Conservation (phyloP, 2,329 filamentous ascomycete genomes). For the Colletotrichum simmondsii region DNA sequence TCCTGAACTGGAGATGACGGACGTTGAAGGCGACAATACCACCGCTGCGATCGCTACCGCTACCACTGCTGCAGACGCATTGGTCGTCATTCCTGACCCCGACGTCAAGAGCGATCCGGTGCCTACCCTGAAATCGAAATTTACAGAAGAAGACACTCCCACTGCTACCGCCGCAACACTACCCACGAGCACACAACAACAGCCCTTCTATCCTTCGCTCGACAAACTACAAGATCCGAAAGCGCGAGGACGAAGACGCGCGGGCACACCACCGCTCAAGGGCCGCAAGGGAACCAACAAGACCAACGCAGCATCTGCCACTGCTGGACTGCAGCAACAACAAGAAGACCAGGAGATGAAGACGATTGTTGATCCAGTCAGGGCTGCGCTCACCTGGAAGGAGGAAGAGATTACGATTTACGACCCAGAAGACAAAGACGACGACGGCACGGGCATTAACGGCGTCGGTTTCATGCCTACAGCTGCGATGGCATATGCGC, state of each 20-base stretch:
- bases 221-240: conserved; percentile 52
- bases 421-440: conserved; percentile 72
- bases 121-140: neutral
- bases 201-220: conserved; percentile 51
- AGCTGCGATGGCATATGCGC: conserved; percentile 67
- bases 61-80: neutral
- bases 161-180: conserved; percentile 26
- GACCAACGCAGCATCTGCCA: neutral
- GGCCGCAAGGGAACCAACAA: conserved; percentile 9
- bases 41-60: neutral
- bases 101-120: conserved; percentile 22
- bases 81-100: conserved; percentile 33
- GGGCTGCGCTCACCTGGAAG: conserved; percentile 73
- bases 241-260: conserved; percentile 46
- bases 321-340: conserved; percentile 9
- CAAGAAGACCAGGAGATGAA: conserved; percentile 44
- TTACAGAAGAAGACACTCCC: neutral
- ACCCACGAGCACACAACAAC: conserved; percentile 32
- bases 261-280: conserved; percentile 51
- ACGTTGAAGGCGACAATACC: conserved; percentile 33
- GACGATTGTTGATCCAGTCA: conserved; percentile 60
- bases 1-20: conserved; percentile 45
- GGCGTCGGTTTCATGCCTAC: conserved; percentile 75
- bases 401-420: conserved; percentile 76
- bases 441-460: conserved; percentile 75